These are phyloP conservation scores for Aspergillus awamori DNA, from an alignment of 2,329 filamentous ascomycete species.

Conservation along the genomic window DNA sequence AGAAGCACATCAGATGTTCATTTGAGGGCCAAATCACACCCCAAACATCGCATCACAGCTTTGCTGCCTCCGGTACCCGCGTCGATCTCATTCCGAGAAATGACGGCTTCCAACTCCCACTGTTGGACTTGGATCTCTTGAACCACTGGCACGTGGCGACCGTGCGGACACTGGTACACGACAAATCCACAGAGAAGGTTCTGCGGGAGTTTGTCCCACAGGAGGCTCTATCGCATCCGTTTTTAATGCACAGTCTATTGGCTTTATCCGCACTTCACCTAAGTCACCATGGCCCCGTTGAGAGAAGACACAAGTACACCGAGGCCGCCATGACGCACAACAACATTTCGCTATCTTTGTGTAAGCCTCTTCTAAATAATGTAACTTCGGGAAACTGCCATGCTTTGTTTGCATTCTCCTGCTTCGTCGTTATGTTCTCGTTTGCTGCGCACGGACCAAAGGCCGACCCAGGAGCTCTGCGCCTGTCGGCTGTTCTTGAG, in stretches of 20 bases:
- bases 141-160: slow-evolving; percentile 19
- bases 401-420: slow-evolving; percentile 18
- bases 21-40: slow-evolving; percentile 7
- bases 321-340: slow-evolving; percentile 17
- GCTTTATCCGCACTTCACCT: slow-evolving; percentile 17
- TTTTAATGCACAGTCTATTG: slow-evolving; percentile 19
- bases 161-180: slow-evolving; percentile 1
- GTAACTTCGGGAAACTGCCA: slow-evolving; percentile 17
- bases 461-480: neutral
- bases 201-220: slow-evolving; percentile 12
- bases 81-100: neutral
- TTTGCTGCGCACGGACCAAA: slow-evolving; percentile 9
- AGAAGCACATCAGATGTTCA: slow-evolving; percentile 5
- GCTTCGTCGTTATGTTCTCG: slow-evolving; percentile 12
- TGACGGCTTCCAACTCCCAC: neutral
- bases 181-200: neutral
- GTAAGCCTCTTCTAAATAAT: slow-evolving; percentile 11
- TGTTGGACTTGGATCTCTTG: slow-evolving; percentile 18
- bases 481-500: slow-evolving; percentile 12
- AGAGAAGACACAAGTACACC: neutral
- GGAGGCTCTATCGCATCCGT: slow-evolving; percentile 11
- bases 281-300: neutral
- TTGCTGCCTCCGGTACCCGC: too few relatives aligned
- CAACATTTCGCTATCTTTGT: slow-evolving; percentile 12
- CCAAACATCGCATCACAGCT: neutral